Conservation (phyloP, 371 early-diverging fungal species). For the Gilbertella persicaria region DNA sequence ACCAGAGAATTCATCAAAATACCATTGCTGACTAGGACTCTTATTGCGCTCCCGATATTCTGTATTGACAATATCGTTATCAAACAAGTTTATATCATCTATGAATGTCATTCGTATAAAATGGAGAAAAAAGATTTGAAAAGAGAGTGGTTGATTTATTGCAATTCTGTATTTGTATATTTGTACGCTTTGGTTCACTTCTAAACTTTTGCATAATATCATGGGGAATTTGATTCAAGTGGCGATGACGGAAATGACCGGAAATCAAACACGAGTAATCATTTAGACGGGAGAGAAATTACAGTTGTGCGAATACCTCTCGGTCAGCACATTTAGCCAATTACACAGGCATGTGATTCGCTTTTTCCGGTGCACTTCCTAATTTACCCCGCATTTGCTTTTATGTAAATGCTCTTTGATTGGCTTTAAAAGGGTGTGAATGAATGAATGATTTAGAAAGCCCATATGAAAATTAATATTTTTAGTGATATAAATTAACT, state of each 20-base stretch:
- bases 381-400: conserved; percentile 27
- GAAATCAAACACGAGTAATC: conserved; percentile 20
- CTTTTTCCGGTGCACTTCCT: conserved; percentile 26
- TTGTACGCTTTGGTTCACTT: neutral
- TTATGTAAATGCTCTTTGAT: conserved; percentile 13
- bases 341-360: conserved; percentile 22
- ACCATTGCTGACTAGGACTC: conserved; percentile 28
- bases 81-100: neutral
- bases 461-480: conserved; percentile 37
- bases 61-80: neutral
- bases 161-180: no score
- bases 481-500: neutral
- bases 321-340: conserved; percentile 7
- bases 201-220: neutral
- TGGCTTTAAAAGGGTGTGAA: conserved; percentile 11
- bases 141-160: neutral
- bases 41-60: conserved; percentile 18
- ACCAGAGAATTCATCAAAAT: conserved; percentile 41
- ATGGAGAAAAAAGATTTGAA: neutral
- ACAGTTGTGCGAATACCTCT: conserved; percentile 2
- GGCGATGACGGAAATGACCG: conserved; percentile 18
- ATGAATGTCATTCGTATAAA: neutral
- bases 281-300: conserved; percentile 21
- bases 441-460: conserved; percentile 1
- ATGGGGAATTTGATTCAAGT: neutral